phyloP scores from a whole-genome alignment of 257 asterid species.

The Gentiana dahurica region DNA sequence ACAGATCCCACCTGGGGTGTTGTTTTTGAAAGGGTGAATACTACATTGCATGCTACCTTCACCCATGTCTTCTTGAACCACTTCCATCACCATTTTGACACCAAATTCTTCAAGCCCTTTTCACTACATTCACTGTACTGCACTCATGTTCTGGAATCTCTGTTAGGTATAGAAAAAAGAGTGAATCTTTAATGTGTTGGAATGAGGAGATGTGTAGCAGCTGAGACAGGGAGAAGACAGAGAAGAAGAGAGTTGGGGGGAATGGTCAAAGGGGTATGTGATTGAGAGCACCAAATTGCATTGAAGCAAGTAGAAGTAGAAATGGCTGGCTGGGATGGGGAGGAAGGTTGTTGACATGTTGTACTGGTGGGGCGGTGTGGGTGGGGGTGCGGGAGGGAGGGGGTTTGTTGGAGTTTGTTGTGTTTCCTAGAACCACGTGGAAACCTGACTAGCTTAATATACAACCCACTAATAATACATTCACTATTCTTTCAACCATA shows the following conservation, averaged over 20 bases:
- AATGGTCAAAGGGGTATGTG: slow-evolving; percentile 27
- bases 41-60: slow-evolving; percentile 72
- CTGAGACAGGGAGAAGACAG: slow-evolving; percentile 17
- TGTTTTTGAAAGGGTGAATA: slow-evolving; percentile 77
- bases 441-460: slow-evolving; percentile 19
- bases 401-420: too few species aligned
- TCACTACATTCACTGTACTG: too few species aligned
- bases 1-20: slow-evolving; percentile 90
- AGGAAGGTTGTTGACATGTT: slow-evolving; percentile 8
- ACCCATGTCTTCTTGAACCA: slow-evolving; percentile 86
- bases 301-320: slow-evolving; percentile 36
- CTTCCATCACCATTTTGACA: slow-evolving; percentile 78
- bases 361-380: neutral
- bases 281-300: slow-evolving; percentile 29
- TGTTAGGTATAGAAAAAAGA: slow-evolving; percentile 1
- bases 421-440: slow-evolving; percentile 66
- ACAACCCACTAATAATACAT: too few species aligned
- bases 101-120: slow-evolving; percentile 1
- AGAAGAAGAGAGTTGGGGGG: neutral
- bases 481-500: too few species aligned
- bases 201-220: slow-evolving; percentile 1
- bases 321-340: slow-evolving; percentile 2
- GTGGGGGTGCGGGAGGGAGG: slow-evolving; percentile 4
- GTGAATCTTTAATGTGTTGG: slow-evolving; percentile 1
- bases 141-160: too few species aligned